Conservation (phyloP, 1,284 basidiomycete genomes). For the Sporisorium graminicola region DNA sequence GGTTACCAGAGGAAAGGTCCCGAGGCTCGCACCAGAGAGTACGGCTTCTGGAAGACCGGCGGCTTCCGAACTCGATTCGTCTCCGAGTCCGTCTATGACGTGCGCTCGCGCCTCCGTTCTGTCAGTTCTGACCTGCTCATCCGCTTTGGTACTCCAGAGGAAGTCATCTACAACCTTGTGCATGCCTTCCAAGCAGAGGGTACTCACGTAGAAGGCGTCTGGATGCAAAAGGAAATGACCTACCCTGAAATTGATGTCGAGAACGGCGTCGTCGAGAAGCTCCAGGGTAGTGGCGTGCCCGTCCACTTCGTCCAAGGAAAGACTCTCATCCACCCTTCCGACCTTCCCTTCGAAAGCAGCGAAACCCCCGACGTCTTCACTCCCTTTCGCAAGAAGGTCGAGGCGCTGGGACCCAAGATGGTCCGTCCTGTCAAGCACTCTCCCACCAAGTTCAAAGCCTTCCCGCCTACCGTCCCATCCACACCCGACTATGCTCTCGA, state of each 20-base stretch:
- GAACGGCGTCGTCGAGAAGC: constrained; percentile 44
- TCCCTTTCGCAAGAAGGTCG: constrained; percentile 72
- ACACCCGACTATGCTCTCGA: constrained; percentile 62
- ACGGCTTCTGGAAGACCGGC: constrained; percentile 73
- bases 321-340: constrained; percentile 68
- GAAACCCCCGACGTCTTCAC: constrained; percentile 73
- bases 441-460: constrained; percentile 57
- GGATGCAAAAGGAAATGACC: constrained; percentile 66
- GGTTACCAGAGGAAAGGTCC: constrained; percentile 68
- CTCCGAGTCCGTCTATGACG: constrained; percentile 73
- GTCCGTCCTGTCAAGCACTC: constrained; percentile 54
- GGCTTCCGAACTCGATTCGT: constrained; percentile 71
- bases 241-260: constrained; percentile 57
- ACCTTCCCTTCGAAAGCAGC: constrained; percentile 71
- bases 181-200: constrained; percentile 54
- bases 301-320: constrained; percentile 60
- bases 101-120: constrained; percentile 70
- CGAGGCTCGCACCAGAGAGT: constrained; percentile 70
- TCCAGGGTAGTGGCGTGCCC: constrained; percentile 48
- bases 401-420: constrained; percentile 71
- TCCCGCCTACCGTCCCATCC: constrained; percentile 46
- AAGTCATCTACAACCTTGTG: constrained; percentile 62
- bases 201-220: constrained; percentile 62
- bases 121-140: constrained; percentile 73
- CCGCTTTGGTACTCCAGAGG: constrained; percentile 73